These are phyloP conservation scores for Chenopodium album DNA, from an alignment of 148 eudicot species.

Conservation along the genomic window DNA sequence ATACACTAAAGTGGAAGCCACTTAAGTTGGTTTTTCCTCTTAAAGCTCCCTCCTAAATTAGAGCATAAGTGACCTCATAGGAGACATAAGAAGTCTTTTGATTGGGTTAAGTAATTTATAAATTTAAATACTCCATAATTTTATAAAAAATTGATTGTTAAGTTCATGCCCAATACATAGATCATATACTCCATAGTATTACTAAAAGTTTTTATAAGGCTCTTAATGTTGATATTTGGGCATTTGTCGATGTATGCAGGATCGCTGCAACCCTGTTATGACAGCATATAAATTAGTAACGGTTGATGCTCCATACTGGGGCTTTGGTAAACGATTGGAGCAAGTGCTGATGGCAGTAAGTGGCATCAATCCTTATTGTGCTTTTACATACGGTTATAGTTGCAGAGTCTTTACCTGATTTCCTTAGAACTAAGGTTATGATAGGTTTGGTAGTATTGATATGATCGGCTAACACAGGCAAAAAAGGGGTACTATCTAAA, in stretches of 20 bases:
- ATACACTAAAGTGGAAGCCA: no score
- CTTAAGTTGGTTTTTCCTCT: no score
- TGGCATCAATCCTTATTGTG: background rate
- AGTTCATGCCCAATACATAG: no score
- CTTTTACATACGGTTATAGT: background rate
- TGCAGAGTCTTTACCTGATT: background rate
- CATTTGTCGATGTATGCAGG: slow-evolving; percentile 33
- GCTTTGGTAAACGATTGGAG: slow-evolving; percentile 57
- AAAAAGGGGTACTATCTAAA: background rate
- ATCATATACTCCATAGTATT: no score
- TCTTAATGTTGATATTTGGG: background rate
- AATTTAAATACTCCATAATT: no score
- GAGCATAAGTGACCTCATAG: no score
- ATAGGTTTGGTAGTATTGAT: background rate
- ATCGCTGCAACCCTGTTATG: slow-evolving; percentile 49
- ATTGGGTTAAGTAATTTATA: no score
- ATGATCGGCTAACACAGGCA: background rate
- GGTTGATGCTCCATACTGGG: slow-evolving; percentile 72
- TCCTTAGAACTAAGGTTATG: background rate
- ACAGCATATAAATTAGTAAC: slow-evolving; percentile 75
- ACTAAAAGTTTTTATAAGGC: no score
- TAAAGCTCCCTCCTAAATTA: no score
- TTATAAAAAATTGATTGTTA: no score
- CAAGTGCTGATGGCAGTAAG: slow-evolving; percentile 59
- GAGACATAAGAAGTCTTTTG: no score